phyloP scores from a whole-genome alignment of 2,329 filamentous ascomycete species.

The Colletotrichum sidae region DNA sequence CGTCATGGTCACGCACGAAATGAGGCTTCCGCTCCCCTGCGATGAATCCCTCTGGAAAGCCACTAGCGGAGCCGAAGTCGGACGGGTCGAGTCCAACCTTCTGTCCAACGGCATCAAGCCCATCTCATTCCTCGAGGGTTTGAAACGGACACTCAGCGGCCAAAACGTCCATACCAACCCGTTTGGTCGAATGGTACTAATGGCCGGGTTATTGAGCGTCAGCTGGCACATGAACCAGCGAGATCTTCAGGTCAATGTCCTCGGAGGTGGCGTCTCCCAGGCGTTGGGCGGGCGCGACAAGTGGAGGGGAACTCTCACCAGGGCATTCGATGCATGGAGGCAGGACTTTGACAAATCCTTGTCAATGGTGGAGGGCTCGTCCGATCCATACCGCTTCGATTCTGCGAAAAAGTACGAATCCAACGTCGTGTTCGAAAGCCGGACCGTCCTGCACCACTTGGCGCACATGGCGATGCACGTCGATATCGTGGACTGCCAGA shows the following conservation, averaged over 20 bases:
- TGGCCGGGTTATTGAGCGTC: slow-evolving; percentile 92
- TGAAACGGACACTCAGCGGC: slow-evolving; percentile 90
- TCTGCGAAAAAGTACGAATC: slow-evolving; percentile 71
- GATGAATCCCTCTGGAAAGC: slow-evolving; percentile 95
- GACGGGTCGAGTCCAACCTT: slow-evolving; percentile 83
- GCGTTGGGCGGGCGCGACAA: slow-evolving; percentile 89
- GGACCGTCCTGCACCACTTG: slow-evolving; percentile 90
- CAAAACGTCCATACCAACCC: slow-evolving; percentile 90
- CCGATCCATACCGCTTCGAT: slow-evolving; percentile 67
- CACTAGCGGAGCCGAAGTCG: slow-evolving; percentile 87
- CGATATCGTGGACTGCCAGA: slow-evolving; percentile 96
- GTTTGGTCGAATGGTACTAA: slow-evolving; percentile 92
- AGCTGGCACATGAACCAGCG: slow-evolving; percentile 98
- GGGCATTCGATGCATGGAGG: slow-evolving; percentile 95
- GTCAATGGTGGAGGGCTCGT: slow-evolving; percentile 64
- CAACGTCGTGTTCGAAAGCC: slow-evolving; percentile 81
- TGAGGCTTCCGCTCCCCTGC: slow-evolving; percentile 90
- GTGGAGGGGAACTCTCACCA: slow-evolving; percentile 87
- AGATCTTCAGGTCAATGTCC: slow-evolving; percentile 89
- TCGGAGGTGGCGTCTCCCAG: slow-evolving; percentile 78
- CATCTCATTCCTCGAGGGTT: slow-evolving; percentile 87
- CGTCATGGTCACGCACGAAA: slow-evolving; percentile 96
- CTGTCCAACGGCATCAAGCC: slow-evolving; percentile 85
- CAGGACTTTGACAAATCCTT: slow-evolving; percentile 88
- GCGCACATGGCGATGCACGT: slow-evolving; percentile 99